phyloP scores from a whole-genome alignment of 148 eudicot species.

The Rhododendron henanense region DNA sequence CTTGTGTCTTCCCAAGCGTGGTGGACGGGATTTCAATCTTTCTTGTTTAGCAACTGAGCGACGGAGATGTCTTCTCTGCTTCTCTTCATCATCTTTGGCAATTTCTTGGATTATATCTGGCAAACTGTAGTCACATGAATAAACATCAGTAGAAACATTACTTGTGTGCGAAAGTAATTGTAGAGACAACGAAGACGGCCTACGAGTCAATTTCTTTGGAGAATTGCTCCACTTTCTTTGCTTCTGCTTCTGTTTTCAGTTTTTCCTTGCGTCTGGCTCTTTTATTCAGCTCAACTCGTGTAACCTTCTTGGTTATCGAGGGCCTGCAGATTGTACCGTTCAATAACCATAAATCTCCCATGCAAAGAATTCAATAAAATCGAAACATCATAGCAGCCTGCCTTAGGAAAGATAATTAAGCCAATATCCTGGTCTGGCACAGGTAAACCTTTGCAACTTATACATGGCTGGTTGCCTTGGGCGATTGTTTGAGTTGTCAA shows the following conservation, averaged over 20 bases:
- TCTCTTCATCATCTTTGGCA: slow-evolving; percentile 81
- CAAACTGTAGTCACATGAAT: slow-evolving; percentile 43
- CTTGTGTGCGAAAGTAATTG: not conserved
- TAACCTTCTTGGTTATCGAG: slow-evolving; percentile 49
- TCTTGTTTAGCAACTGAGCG: slow-evolving; percentile 70
- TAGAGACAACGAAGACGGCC: not conserved
- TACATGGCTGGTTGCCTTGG: not conserved
- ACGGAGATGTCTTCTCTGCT: slow-evolving; percentile 60
- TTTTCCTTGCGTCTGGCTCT: slow-evolving; percentile 64
- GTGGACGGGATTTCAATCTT: slow-evolving; percentile 63
- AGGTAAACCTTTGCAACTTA: not conserved
- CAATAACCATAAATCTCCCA: not conserved
- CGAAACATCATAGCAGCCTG: not conserved
- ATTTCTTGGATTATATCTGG: slow-evolving; percentile 74
- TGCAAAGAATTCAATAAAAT: not conserved
- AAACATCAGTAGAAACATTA: slow-evolving; percentile 4
- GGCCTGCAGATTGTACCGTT: slow-evolving; percentile 38
- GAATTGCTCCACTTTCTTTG: slow-evolving; percentile 43
- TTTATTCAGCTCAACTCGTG: slow-evolving; percentile 62
- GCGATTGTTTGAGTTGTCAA: not conserved
- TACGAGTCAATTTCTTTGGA: slow-evolving; percentile 89
- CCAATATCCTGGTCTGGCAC: not conserved
- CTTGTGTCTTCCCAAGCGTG: slow-evolving; percentile 88
- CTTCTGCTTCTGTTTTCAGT: slow-evolving; percentile 55
- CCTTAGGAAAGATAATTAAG: not conserved